phyloP scores from a whole-genome alignment of 495 filamentous ascomycete species.

The Aspergillus coremiiformis region DNA sequence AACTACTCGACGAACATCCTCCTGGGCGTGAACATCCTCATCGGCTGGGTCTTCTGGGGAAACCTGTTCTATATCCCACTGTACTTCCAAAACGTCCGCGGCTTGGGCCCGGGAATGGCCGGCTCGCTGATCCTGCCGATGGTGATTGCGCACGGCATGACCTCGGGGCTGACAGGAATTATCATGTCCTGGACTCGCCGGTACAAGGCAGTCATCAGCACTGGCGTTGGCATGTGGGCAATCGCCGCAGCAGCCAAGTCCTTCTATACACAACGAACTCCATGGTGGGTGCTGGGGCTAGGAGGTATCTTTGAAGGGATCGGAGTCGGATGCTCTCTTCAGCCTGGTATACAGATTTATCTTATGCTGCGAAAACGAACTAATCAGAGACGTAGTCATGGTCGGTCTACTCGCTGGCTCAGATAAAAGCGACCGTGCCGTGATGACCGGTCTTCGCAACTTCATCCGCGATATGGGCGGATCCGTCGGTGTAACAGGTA shows the following conservation, averaged over 20 bases:
- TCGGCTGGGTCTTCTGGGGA: constrained; percentile 6
- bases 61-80: constrained; percentile 44
- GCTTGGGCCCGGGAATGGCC: constrained; percentile 24
- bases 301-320: background rate
- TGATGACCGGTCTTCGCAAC: constrained; percentile 4
- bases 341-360: background rate
- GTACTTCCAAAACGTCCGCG: constrained; percentile 37
- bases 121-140: constrained; percentile 35
- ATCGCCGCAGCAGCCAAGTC: background rate
- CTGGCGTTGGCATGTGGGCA: background rate
- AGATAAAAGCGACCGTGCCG: constrained; percentile 9
- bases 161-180: background rate
- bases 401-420: constrained; percentile 5
- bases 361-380: background rate
- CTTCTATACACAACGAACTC: background rate
- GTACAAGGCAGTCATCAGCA: background rate
- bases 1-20: background rate
- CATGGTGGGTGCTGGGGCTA: background rate
- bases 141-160: constrained; percentile 22
- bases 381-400: background rate
- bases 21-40: background rate
- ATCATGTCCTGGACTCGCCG: background rate
- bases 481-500: constrained; percentile 4
- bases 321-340: background rate
- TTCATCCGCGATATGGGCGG: constrained; percentile 10